Conservation (phyloP, 176 grass and related monocot genomes). For the Zea luxurians region DNA sequence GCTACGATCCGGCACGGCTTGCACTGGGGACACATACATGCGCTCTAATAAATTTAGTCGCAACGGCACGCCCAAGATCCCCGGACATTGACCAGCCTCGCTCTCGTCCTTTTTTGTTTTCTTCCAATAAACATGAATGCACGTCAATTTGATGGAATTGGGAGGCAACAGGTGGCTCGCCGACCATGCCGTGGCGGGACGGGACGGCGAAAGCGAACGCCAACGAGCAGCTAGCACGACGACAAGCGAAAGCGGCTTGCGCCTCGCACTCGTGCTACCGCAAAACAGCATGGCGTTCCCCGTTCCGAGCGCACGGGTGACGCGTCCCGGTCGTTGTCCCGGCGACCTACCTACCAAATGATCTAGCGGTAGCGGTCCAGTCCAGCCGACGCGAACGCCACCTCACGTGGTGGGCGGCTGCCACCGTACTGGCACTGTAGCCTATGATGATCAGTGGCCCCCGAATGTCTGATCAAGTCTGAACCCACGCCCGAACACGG, state of each 20-base stretch:
- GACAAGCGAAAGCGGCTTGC: not conserved
- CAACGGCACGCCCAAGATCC: not conserved
- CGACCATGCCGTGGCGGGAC: not conserved
- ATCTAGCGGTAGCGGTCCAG: no score
- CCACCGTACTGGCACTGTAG: no score
- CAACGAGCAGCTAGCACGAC: not conserved
- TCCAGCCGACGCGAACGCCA: not conserved
- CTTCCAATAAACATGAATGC: constrained; percentile 7
- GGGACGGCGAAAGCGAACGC: not conserved
- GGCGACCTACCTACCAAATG: not conserved
- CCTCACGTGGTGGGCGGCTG: not conserved
- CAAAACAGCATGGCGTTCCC: not conserved
- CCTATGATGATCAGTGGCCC: not conserved
- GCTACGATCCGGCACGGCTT: no score
- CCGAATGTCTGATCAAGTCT: not conserved
- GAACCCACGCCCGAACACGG: not conserved
- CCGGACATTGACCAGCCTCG: not conserved
- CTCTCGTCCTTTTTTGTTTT: not conserved
- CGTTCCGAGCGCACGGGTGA: not conserved
- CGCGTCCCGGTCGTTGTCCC: not conserved
- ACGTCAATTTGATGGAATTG: not conserved
- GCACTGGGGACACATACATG: no score
- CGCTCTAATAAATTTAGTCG: not conserved
- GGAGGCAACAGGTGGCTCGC: not conserved
- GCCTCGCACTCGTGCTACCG: not conserved